A percentile compares a stretch with the other conserved stretches of the same genome.
Evolutionary conservation across 805 yeast genomes (phyloP).

Genomic region (Starmerella sp.): DNA sequence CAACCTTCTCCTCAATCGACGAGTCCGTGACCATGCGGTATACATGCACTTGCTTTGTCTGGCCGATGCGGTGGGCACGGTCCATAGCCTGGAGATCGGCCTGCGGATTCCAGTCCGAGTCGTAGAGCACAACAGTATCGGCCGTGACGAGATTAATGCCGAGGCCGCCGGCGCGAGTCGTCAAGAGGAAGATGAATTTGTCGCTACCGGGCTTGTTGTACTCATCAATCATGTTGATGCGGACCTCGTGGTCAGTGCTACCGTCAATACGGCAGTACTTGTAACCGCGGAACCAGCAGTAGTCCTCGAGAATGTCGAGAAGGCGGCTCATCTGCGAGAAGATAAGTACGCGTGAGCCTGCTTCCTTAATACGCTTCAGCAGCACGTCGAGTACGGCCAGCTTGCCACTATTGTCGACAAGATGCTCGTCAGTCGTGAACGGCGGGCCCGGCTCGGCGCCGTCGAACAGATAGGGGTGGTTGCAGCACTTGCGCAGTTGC

Average conservation of each 20-base stretch:
- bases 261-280: constrained; percentile 91
- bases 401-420: constrained; percentile 81
- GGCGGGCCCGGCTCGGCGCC: constrained; percentile 99
- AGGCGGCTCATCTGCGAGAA: constrained; percentile 91
- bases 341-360: constrained; percentile 82
- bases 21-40: constrained; percentile 88
- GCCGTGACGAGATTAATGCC: constrained; percentile 91
- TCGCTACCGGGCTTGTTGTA: constrained; percentile 72
- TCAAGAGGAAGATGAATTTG: constrained; percentile 72
- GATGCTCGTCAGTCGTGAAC: constrained; percentile 87
- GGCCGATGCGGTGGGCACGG: constrained; percentile 95
- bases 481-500: constrained; percentile 94
- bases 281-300: constrained; percentile 72
- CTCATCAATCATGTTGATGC: constrained; percentile 85
- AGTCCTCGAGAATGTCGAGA: constrained; percentile 83
- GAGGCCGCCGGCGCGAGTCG: constrained; percentile 94
- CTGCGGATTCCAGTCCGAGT: constrained; percentile 97
- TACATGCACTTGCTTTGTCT: constrained; percentile 88
- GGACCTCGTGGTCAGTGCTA: constrained; percentile 81
- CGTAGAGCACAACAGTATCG: constrained; percentile 77
- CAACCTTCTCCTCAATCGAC: constrained; percentile 91
- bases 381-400: constrained; percentile 81
- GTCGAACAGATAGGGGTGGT: constrained; percentile 92
- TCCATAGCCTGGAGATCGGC: constrained; percentile 98
- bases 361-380: constrained; percentile 53